Percentiles rank a stretch among this genome's conserved stretches.
phyloP scores from a whole-genome alignment of 352 stramenopile species.

The Globisporangium paroecandrum region DNA sequence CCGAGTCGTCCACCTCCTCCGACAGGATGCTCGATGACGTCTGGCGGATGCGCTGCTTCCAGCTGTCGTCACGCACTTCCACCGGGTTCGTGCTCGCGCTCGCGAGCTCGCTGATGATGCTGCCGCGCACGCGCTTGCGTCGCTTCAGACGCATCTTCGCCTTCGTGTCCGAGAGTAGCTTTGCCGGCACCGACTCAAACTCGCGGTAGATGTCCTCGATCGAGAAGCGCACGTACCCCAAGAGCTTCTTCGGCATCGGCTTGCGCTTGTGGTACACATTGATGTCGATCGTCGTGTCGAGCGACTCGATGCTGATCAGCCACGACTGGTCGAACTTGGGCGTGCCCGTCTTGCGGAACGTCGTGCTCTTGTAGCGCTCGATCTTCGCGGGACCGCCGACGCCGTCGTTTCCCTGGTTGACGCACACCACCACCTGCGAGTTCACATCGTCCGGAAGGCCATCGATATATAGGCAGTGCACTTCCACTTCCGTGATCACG shows the following conservation, averaged over 20 bases:
- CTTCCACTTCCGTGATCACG: constrained; percentile 82
- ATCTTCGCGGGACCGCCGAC: constrained; percentile 40
- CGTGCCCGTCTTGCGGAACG: constrained; percentile 44
- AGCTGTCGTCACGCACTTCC: constrained; percentile 65
- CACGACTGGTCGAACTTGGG: constrained; percentile 85
- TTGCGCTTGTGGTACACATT: constrained; percentile 84
- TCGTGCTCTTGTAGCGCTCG: constrained; percentile 71
- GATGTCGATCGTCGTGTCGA: constrained; percentile 78
- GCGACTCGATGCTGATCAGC: constrained; percentile 65
- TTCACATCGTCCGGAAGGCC: constrained; percentile 67
- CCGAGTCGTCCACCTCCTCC: constrained; percentile 25
- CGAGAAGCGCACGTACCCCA: constrained; percentile 70
- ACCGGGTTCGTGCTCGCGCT: constrained; percentile 29
- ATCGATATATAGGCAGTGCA: constrained; percentile 71
- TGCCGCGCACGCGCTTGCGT: constrained; percentile 74
- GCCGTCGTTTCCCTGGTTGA: constrained; percentile 43
- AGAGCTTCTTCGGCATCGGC: constrained; percentile 73
- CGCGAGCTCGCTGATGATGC: constrained; percentile 76
- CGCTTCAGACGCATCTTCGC: constrained; percentile 74
- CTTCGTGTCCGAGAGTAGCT: constrained; percentile 63
- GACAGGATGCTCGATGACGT: constrained; percentile 37
- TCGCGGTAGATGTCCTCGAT: constrained; percentile 86
- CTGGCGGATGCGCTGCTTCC: constrained; percentile 54
- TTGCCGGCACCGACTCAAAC: constrained; percentile 69
- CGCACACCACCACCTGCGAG: constrained; percentile 62